Conservation (phyloP, 108 stramenopile genomes). For the Fragilaria radians region DNA sequence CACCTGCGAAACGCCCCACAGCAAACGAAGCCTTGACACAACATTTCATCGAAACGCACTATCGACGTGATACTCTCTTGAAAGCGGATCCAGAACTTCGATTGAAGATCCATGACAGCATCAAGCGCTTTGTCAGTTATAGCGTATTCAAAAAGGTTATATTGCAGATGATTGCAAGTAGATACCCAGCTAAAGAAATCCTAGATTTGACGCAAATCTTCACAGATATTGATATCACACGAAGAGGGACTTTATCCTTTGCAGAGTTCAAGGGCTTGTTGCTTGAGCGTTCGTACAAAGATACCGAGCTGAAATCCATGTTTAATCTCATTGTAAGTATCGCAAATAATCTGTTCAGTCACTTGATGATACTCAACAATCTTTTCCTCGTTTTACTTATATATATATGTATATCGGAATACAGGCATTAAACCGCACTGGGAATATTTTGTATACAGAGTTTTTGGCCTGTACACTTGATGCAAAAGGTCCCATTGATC, state of each 20-base stretch:
- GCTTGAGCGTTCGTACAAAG: too few relatives aligned
- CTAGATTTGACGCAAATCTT: too few relatives aligned
- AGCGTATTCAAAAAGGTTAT: slow-evolving; percentile 68
- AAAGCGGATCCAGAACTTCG: slow-evolving; percentile 40
- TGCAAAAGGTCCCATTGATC: slow-evolving; percentile 62
- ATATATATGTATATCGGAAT: too few relatives aligned
- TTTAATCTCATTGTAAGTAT: too few relatives aligned
- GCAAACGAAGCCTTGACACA: slow-evolving; percentile 23
- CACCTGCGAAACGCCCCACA: slow-evolving; percentile 25
- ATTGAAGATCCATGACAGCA: slow-evolving; percentile 28
- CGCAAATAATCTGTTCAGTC: too few relatives aligned
- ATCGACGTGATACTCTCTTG: slow-evolving; percentile 21
- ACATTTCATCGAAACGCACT: slow-evolving; percentile 26
- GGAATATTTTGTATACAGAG: slow-evolving; percentile 90
- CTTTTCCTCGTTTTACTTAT: too few relatives aligned
- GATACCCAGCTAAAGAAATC: slow-evolving; percentile 64
- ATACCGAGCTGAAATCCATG: too few relatives aligned
- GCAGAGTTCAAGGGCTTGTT: too few relatives aligned
- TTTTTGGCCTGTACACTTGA: too few relatives aligned
- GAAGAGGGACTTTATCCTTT: slow-evolving; percentile 62
- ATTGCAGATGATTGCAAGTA: slow-evolving; percentile 24
- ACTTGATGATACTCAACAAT: too few relatives aligned
- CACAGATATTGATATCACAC: too few relatives aligned
- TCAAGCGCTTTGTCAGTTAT: slow-evolving; percentile 52
- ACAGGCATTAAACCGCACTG: too few relatives aligned